Percentiles rank a stretch among this genome's conserved stretches.
Conservation (phyloP, 2,329 filamentous ascomycete genomes). For the Alternaria atra region DNA sequence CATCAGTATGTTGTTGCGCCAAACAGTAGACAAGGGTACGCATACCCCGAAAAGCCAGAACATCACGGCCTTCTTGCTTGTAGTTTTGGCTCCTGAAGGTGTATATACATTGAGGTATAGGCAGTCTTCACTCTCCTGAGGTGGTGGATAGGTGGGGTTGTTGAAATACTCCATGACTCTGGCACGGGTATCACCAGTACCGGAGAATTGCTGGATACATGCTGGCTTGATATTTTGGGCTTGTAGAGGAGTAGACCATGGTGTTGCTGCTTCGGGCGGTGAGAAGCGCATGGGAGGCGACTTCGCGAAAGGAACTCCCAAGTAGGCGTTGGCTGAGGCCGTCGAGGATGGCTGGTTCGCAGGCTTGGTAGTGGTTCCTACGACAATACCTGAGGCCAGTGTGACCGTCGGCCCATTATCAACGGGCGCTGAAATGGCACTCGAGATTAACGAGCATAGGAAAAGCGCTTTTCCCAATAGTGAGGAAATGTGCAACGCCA, state of each 20-base stretch:
- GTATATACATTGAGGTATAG: conserved; percentile 51
- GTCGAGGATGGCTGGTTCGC: conserved; percentile 16
- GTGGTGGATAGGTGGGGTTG: conserved; percentile 19
- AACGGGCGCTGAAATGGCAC: neutral
- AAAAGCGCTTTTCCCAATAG: neutral
- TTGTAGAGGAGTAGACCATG: conserved; percentile 22
- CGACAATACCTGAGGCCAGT: conserved; percentile 13
- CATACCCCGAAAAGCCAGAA: conserved; percentile 22
- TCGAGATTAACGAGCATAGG: neutral
- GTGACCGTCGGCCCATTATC: conserved; percentile 10
- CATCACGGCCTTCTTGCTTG: conserved; percentile 24
- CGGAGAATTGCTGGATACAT: conserved; percentile 26
- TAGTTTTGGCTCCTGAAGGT: conserved; percentile 20
- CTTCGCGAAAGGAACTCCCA: conserved; percentile 28
- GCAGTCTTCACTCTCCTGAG: conserved; percentile 48
- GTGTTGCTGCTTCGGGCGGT: conserved; percentile 19
- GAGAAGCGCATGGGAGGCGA: conserved; percentile 28
- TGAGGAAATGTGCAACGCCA: neutral
- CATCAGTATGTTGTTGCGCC: conserved; percentile 16
- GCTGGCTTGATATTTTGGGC: conserved; percentile 21
- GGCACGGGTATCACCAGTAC: conserved; percentile 19
- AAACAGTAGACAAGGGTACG: neutral
- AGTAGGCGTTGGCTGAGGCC: conserved; percentile 21
- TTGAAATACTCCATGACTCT: conserved; percentile 23
- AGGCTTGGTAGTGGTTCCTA: conserved; percentile 17